Base-by-base conservation (phyloP, 1,284 basidiomycete genomes). In the Ustilago esculenta region DNA sequence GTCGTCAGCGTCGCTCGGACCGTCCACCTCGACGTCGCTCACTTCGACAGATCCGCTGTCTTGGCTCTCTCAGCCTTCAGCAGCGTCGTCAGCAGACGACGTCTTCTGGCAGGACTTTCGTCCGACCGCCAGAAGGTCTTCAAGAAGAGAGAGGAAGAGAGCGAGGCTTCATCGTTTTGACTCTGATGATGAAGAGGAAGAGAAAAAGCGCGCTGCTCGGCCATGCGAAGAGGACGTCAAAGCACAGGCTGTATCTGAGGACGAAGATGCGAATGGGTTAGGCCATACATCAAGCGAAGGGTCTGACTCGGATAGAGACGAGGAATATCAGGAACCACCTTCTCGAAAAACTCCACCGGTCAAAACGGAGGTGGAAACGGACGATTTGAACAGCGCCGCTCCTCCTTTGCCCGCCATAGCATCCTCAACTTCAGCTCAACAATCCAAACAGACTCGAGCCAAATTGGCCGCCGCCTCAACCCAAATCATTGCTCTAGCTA, bases 71-170 rank as follows among this genome's bases (percentile, higher is more conserved):
- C 37, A 52, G 2, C 20, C 27, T 5, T 39, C 43, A 15, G n/a
- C 29, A 11, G 15, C 23, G 12, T 20, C 46, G 5, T 35, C 51
- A 3, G 18, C 54, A 0, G 57, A 66, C 33, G 56, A 50, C 10
- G 37, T 65, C 4, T 53, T 49, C 20, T 65, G 61, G 61, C 61
- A 58, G 20, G 50, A 53, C 20, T 65, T 58, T 21, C 41, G 46
- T 10, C 32, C 50, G 10, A 4, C 33, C 2, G 7, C 12, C 1
- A 55, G 23, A 14, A 33, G 8, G 2, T 1, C 9, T 0, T 21
- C 50, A 0, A 20, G 33, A 15, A 34, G n/a, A 2, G 42, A 44
- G 10, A 49, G 24, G 14, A 65, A 54, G 40, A 24, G 37, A 11
- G 29, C 27, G 12, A 45, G 55, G 23, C 45, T 65, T n/a, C 35